A percentile compares a stretch with the other conserved stretches of the same genome.
Evolutionary conservation across 495 filamentous ascomycete genomes (phyloP).

Genomic region (Aspergillus carlsbadensis): DNA sequence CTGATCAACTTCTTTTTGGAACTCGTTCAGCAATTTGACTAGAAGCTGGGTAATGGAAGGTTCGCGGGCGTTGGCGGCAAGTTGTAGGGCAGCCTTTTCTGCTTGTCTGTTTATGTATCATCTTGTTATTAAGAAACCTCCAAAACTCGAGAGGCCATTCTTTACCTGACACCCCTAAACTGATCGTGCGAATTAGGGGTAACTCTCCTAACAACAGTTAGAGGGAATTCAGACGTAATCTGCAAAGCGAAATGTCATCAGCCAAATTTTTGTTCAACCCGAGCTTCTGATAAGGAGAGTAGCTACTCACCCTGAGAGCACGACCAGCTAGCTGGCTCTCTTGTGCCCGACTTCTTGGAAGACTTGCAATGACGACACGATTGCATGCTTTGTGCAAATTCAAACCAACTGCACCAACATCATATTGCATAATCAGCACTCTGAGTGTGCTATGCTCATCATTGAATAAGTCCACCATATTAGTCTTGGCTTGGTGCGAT

Average conservation of each 20-base stretch:
- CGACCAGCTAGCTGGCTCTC: background rate
- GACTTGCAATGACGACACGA: background rate
- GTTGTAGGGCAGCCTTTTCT: background rate
- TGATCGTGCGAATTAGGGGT: background rate
- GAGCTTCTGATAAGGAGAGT: background rate
- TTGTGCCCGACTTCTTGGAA: background rate
- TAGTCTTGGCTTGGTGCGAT: background rate
- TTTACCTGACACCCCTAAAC: too few species aligned
- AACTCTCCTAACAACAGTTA: background rate
- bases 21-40: too few species aligned
- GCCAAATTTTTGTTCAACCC: too few species aligned
- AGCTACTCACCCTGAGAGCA: background rate
- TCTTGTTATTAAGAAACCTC: too few species aligned
- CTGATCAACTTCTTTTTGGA: too few species aligned
- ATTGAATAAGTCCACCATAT: background rate
- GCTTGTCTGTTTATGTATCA: background rate
- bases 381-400: conserved; percentile 1
- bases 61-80: background rate
- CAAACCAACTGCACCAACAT: background rate
- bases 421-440: background rate
- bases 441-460: background rate
- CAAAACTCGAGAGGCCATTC: too few species aligned
- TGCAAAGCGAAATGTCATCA: background rate
- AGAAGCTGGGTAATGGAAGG: background rate
- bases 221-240: conserved; percentile 1